Evolutionary conservation across 495 filamentous ascomycete genomes (phyloP).

Genomic region (Sordaria brevicollis): DNA sequence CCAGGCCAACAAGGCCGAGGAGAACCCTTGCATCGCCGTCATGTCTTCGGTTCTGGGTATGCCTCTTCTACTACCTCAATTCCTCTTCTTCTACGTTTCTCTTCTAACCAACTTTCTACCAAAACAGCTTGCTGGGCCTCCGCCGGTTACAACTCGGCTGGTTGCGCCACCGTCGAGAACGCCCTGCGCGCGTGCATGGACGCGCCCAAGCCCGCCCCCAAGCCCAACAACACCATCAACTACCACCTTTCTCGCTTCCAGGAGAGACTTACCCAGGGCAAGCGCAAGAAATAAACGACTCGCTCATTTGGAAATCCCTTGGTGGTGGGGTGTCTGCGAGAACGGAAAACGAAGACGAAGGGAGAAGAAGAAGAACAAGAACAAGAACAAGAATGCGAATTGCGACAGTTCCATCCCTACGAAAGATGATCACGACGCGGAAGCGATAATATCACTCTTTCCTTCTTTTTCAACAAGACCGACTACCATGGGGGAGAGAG

Average conservation of each 20-base stretch:
- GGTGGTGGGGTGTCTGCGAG: background rate
- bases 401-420: no score
- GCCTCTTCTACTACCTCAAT: no score
- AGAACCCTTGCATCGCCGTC: constrained; percentile 69
- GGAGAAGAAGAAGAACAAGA: background rate
- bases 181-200: constrained; percentile 92
- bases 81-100: no score
- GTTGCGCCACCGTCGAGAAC: constrained; percentile 72
- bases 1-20: constrained; percentile 61
- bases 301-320: background rate
- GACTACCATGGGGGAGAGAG: background rate
- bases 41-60: constrained; percentile 89
- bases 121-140: constrained; percentile 88
- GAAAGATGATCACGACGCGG: no score
- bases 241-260: constrained; percentile 87
- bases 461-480: no score
- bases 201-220: constrained; percentile 53
- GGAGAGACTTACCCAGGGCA: constrained; percentile 59
- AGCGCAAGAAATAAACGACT: constrained; percentile 47
- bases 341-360: background rate
- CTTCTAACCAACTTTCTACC: background rate
- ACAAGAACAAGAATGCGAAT: background rate
- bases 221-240: constrained; percentile 81
- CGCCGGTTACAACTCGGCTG: constrained; percentile 58
- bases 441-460: no score